These are phyloP conservation scores for Endoconidiophora polonica DNA, from an alignment of 2,329 filamentous ascomycete genomes.

Conservation along the genomic window DNA sequence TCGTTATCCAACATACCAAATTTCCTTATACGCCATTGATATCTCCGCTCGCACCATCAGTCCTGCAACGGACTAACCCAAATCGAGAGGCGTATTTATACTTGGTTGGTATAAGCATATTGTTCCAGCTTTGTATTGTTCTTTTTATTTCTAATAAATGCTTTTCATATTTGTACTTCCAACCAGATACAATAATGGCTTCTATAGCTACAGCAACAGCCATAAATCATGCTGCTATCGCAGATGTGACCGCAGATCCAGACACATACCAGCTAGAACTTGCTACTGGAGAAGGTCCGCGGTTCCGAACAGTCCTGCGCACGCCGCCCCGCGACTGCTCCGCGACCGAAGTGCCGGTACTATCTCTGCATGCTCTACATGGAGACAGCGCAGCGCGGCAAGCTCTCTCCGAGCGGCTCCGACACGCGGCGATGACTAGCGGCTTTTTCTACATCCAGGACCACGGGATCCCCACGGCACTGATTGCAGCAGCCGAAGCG, in stretches of 20 bases:
- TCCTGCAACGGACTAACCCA: not conserved
- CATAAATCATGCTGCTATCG: not conserved
- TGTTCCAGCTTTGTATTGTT: too few relatives aligned
- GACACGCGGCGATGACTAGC: constrained; percentile 29
- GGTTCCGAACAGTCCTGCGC: constrained; percentile 21
- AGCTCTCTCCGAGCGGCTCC: constrained; percentile 26
- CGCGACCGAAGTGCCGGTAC: constrained; percentile 33
- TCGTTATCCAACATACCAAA: too few relatives aligned
- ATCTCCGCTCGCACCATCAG: not conserved
- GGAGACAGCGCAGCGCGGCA: constrained; percentile 13
- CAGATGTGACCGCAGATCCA: not conserved
- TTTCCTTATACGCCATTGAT: not conserved
- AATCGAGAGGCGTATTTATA: not conserved
- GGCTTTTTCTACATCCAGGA: constrained; percentile 41
- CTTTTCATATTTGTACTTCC: not conserved
- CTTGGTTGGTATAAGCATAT: not conserved
- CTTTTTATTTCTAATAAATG: too few relatives aligned
- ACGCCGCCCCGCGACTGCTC: constrained; percentile 23
- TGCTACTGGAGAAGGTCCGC: constrained; percentile 22
- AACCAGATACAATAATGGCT: not conserved
- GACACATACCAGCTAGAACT: constrained; percentile 20
- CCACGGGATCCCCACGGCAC: constrained; percentile 26
- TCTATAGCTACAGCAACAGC: not conserved
- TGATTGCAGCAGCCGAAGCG: constrained; percentile 19
- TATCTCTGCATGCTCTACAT: constrained; percentile 28